Conservation (phyloP, 345 rosid species). For the Populus deltoides region DNA sequence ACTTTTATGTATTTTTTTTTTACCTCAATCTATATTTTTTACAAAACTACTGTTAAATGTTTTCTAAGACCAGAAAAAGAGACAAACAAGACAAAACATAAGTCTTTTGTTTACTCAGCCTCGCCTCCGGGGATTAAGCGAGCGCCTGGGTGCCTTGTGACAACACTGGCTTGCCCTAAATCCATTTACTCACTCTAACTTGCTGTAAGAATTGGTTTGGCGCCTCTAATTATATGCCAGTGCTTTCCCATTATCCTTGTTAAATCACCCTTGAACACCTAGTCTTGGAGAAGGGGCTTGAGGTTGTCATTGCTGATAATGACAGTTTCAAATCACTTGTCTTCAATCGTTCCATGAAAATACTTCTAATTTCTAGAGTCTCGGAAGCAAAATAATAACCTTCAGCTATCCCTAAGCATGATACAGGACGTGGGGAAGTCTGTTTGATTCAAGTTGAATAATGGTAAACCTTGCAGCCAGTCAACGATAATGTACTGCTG, state of each 20-base stretch:
- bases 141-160: too few relatives aligned
- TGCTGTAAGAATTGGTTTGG: not conserved
- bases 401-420: not conserved
- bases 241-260: not conserved
- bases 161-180: not conserved
- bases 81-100: too few relatives aligned
- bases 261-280: not conserved
- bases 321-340: not conserved
- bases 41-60: too few relatives aligned
- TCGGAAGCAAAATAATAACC: not conserved
- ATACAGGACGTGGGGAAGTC: not conserved
- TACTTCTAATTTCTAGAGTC: not conserved
- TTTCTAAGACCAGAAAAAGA: too few relatives aligned
- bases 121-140: too few relatives aligned
- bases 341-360: not conserved
- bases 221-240: not conserved
- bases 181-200: not conserved
- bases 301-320: not conserved
- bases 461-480: not conserved
- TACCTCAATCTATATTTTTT: too few relatives aligned
- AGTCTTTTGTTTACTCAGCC: too few relatives aligned
- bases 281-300: not conserved
- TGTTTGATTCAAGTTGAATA: not conserved
- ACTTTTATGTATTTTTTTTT: too few relatives aligned
- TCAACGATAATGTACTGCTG: not conserved